phyloP scores from a whole-genome alignment of 306 rosid genomes.

The Begonia masoniana region DNA sequence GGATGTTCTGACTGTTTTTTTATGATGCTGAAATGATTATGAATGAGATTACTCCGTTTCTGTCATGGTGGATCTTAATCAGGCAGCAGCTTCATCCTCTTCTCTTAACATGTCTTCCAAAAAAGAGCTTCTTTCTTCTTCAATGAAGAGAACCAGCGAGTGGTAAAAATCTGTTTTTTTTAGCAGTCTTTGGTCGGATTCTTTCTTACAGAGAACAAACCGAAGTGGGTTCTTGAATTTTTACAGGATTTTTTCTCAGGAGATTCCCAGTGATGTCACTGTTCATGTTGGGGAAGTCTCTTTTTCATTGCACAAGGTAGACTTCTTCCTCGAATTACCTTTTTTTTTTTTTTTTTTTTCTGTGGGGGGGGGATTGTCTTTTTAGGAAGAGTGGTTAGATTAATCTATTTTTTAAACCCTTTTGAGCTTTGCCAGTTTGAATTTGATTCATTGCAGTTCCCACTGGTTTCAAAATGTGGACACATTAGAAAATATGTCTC shows the following conservation, averaged over 20 bases:
- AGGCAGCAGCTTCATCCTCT: slow-evolving; percentile 21
- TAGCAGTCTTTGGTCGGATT: slow-evolving; percentile 4
- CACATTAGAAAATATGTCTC: slow-evolving; percentile 60
- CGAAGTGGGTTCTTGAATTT: neutral
- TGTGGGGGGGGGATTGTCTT: no score
- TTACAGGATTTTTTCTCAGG: slow-evolving; percentile 89
- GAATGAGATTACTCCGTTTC: slow-evolving; percentile 17
- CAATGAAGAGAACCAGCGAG: slow-evolving; percentile 88
- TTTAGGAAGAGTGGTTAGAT: neutral
- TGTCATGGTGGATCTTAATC: slow-evolving; percentile 48
- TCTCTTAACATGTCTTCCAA: slow-evolving; percentile 41
- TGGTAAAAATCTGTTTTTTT: slow-evolving; percentile 33
- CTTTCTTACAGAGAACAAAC: slow-evolving; percentile 9
- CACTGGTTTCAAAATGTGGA: slow-evolving; percentile 83
- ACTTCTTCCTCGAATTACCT: neutral
- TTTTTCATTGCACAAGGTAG: slow-evolving; percentile 85
- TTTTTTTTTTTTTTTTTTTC: neutral
- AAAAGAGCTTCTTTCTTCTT: slow-evolving; percentile 76
- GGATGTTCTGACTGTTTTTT: slow-evolving; percentile 1
- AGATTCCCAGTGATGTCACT: slow-evolving; percentile 83
- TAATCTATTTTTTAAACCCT: neutral
- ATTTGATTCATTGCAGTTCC: slow-evolving; percentile 43
- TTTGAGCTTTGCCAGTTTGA: neutral
- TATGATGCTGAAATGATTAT: slow-evolving; percentile 20
- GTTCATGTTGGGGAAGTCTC: slow-evolving; percentile 66